A percentile compares a stretch with the other conserved stretches of the same genome.
Conservation (phyloP, 805 yeast genomes). For the Wickerhamiella shivajii region DNA sequence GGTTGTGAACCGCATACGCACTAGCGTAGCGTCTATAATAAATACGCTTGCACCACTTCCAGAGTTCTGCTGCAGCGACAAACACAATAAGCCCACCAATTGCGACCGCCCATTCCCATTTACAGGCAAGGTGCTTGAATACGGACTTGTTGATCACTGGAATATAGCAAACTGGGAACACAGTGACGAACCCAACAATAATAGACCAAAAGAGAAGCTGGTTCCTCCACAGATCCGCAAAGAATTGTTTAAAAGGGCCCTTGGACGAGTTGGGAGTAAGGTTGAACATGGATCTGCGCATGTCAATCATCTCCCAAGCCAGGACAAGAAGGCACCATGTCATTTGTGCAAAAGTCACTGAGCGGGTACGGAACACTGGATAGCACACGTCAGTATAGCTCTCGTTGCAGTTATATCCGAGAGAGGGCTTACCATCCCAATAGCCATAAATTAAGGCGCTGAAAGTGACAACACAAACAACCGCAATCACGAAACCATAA, state of each 20-base stretch:
- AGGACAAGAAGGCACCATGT: slow-evolving; percentile 74
- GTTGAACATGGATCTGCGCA: slow-evolving; percentile 51
- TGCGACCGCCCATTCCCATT: slow-evolving; percentile 71
- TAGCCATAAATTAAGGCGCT: slow-evolving; percentile 50
- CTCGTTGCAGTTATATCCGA: slow-evolving; percentile 53
- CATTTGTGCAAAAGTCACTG: slow-evolving; percentile 65
- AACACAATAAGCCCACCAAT: slow-evolving; percentile 43
- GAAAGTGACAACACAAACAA: slow-evolving; percentile 51
- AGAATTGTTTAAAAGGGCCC: slow-evolving; percentile 44
- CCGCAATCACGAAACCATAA: slow-evolving; percentile 65
- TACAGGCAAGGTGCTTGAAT: slow-evolving; percentile 55
- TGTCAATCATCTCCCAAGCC: slow-evolving; percentile 75
- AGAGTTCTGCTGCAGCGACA: slow-evolving; percentile 45
- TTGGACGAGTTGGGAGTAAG: slow-evolving; percentile 57
- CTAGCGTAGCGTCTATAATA: slow-evolving; percentile 28
- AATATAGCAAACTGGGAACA: slow-evolving; percentile 72
- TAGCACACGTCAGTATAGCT: slow-evolving; percentile 34
- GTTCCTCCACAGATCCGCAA: slow-evolving; percentile 55
- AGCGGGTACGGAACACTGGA: slow-evolving; percentile 58
- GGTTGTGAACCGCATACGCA: slow-evolving; percentile 33
- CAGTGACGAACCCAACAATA: slow-evolving; percentile 48
- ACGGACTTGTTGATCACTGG: slow-evolving; percentile 75
- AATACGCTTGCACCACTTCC: slow-evolving; percentile 52
- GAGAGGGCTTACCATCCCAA: slow-evolving; percentile 38
- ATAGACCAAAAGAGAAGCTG: slow-evolving; percentile 74